phyloP scores from a whole-genome alignment of 2,329 filamentous ascomycete species.

The Coniochaeta sp. region DNA sequence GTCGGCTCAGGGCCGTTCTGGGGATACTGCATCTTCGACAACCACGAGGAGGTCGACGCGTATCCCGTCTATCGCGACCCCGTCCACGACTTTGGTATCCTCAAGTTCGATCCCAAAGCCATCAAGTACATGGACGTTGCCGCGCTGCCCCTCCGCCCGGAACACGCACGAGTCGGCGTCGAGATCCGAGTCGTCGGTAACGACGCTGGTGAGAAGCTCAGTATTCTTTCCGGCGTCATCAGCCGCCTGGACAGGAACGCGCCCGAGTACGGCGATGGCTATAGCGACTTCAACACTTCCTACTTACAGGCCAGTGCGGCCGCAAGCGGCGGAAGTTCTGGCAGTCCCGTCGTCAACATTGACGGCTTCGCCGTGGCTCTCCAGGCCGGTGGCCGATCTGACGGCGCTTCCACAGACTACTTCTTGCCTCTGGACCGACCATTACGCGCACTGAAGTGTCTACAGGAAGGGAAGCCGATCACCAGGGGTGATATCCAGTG shows the following conservation, averaged over 20 bases:
- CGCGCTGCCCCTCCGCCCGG: constrained; percentile 72
- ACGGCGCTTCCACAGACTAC: constrained; percentile 95
- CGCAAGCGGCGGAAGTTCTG: constrained; percentile 95
- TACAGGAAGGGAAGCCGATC: constrained; percentile 68
- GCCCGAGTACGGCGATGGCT: constrained; percentile 94
- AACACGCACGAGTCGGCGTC: constrained; percentile 80
- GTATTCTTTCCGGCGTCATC: constrained; percentile 95
- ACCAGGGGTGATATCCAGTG: constrained; percentile 96
- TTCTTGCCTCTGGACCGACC: constrained; percentile 92
- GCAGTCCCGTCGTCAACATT: constrained; percentile 93
- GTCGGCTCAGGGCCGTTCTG: constrained; percentile 94
- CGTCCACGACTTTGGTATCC: constrained; percentile 95
- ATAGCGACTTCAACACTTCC: constrained; percentile 92
- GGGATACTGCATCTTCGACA: constrained; percentile 98
- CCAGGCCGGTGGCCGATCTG: constrained; percentile 87
- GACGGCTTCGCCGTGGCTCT: constrained; percentile 87
- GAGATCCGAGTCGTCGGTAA: constrained; percentile 98
- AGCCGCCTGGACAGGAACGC: constrained; percentile 93
- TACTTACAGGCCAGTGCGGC: constrained; percentile 98
- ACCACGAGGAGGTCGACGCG: constrained; percentile 94
- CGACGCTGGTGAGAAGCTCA: constrained; percentile 96
- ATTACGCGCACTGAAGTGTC: constrained; percentile 75
- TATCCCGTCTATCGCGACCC: constrained; percentile 96
- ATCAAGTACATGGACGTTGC: constrained; percentile 96
- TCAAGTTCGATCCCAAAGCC: constrained; percentile 89